phyloP scores from a whole-genome alignment of 345 rosid species.

The Noccaea bulbosa region DNA sequence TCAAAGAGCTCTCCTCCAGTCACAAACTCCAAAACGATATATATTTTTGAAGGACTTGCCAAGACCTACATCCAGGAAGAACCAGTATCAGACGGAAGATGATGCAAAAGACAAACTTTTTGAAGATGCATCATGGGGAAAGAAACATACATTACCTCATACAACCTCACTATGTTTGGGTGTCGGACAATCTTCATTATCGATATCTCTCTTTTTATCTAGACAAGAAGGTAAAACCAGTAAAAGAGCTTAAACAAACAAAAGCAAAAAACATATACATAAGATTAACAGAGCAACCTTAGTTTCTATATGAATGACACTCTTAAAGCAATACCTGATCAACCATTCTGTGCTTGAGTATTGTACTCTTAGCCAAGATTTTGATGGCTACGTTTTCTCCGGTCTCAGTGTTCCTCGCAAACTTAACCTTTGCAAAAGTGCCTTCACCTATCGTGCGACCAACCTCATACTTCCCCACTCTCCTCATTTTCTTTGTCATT shows the following conservation, averaged over 20 bases:
- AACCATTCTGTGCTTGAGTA: constrained; percentile 84
- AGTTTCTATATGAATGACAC: no score
- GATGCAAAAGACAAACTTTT: constrained; percentile 13
- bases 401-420: constrained; percentile 67
- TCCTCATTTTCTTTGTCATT: constrained; percentile 56
- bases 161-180: constrained; percentile 78
- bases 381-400: constrained; percentile 88
- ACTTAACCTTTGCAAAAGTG: constrained; percentile 94
- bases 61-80: constrained; percentile 56
- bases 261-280: no score
- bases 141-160: constrained; percentile 60
- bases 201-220: constrained; percentile 92
- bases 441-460: constrained; percentile 94
- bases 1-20: constrained; percentile 88
- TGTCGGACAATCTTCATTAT: constrained; percentile 94
- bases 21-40: constrained; percentile 88
- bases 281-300: no score
- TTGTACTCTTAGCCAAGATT: constrained; percentile 74
- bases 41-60: constrained; percentile 75
- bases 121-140: not conserved
- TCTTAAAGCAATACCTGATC: constrained; percentile 63
- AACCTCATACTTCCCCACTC: constrained; percentile 79
- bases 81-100: not conserved
- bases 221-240: constrained; percentile 18
- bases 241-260: not conserved